Percentiles rank a stretch among this genome's conserved stretches.
Evolutionary conservation across 2,329 filamentous ascomycete genomes (phyloP).

Genomic region (Aulographum hederae): DNA sequence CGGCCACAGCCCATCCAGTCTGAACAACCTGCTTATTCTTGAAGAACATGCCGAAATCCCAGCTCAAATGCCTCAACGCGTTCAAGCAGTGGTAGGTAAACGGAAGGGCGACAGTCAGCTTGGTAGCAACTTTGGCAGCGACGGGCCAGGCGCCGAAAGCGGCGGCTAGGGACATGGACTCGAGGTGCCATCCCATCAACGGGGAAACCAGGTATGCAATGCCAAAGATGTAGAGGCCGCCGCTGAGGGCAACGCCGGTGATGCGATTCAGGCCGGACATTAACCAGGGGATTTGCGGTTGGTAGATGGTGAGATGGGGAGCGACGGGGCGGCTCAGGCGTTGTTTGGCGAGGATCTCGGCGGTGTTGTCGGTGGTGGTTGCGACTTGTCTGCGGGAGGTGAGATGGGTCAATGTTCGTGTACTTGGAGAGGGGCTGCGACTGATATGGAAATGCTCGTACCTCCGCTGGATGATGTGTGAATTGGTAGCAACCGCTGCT

Average conservation of each 20-base stretch:
- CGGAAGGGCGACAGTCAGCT: constrained; percentile 40
- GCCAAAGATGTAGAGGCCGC: constrained; percentile 62
- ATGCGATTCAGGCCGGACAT: constrained; percentile 61
- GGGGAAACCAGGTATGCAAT: constrained; percentile 67
- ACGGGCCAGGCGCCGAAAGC: constrained; percentile 44
- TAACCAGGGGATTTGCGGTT: constrained; percentile 71
- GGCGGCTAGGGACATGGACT: constrained; percentile 43
- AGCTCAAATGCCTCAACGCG: constrained; percentile 52
- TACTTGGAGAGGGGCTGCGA: background rate
- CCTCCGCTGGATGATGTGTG: constrained; percentile 28
- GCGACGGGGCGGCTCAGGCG: constrained; percentile 65
- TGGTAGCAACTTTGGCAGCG: constrained; percentile 38
- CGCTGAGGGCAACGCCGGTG: constrained; percentile 58
- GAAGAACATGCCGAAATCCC: constrained; percentile 39
- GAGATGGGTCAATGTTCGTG: background rate
- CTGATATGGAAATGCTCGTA: constrained; percentile 17
- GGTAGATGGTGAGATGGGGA: constrained; percentile 76
- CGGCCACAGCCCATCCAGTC: constrained; percentile 22
- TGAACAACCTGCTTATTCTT: constrained; percentile 42
- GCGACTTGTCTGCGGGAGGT: constrained; percentile 23
- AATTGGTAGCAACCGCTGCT: constrained; percentile 20
- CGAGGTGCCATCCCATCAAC: constrained; percentile 51
- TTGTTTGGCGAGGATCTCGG: constrained; percentile 59
- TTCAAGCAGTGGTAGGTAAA: constrained; percentile 54
- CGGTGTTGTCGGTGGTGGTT: constrained; percentile 36